Conservation (phyloP, 805 yeast species). For the Nakazawaea populi region DNA sequence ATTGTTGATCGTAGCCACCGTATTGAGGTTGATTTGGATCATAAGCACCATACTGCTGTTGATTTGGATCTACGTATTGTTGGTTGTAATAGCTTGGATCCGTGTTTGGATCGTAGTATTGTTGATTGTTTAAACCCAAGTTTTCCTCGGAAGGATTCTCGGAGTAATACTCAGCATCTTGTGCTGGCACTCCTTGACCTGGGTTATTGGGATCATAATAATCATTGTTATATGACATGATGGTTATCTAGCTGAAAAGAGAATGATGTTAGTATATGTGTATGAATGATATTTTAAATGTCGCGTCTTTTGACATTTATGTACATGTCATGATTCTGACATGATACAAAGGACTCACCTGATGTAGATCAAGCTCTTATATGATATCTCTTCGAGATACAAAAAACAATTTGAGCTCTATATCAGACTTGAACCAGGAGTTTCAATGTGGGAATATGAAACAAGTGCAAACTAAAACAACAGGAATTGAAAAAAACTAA, state of each 20-base stretch:
- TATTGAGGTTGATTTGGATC: constrained; percentile 18
- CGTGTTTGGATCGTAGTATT: constrained; percentile 21
- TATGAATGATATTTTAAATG: too few species aligned
- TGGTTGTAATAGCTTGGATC: constrained; percentile 17
- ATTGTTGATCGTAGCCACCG: constrained; percentile 47
- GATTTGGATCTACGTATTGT: constrained; percentile 14
- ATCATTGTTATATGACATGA: constrained; percentile 58
- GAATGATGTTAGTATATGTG: not conserved
- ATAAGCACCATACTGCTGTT: constrained; percentile 21
- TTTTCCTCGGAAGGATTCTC: not conserved
- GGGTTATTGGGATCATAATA: constrained; percentile 37
- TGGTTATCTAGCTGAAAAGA: not conserved
- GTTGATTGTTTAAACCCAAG: constrained; percentile 8
- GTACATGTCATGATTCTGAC: too few species aligned
- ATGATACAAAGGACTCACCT: too few species aligned
- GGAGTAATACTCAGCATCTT: not conserved
- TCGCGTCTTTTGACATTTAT: too few species aligned
- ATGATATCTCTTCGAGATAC: too few species aligned
- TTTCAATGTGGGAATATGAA: too few species aligned
- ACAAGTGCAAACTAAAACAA: too few species aligned
- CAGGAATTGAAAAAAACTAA: too few species aligned
- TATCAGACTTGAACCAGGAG: too few species aligned
- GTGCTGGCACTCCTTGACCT: constrained; percentile 5
- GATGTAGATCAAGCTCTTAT: too few species aligned
- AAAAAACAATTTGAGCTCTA: too few species aligned